Evolutionary conservation across 805 yeast genomes (phyloP), one percentile per base, ranked within the genome.

Genomic region (Nakazawaea wickerhamii): DNA sequence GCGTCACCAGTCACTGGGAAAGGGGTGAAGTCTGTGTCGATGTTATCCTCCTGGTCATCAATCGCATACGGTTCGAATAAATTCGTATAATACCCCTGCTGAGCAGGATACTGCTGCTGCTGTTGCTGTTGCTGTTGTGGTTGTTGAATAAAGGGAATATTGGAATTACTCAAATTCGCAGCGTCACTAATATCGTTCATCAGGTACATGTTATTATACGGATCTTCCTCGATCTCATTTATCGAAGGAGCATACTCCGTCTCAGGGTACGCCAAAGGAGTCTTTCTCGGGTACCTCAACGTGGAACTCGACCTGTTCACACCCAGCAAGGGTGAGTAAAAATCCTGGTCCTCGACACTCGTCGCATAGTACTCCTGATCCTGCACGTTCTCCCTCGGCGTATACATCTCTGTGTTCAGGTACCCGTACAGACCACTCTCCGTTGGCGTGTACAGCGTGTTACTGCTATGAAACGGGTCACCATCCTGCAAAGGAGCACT

Each of bases 1-100:
- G 65, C 58, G 39, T 60, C 60, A 10, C 54, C 52, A 18, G 57
- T 45, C 5, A 49, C 54, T 2, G 67, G 68, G 38, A 61, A 63
- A 11, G 67, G 66, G 2, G 54, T 58, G 48, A 63, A 63, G n/a
- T 54, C 53, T 13, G 50, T 41, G 11, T 50, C 55, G 22, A 31
- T 38, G 1, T 49, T 48, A 15, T 49, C 55, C 3, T 51, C 57
- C 15, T 51, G 58, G 4, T 54, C 59, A 30, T 52, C 57, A 35
- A 46, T 46, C 17, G 57, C 53, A 37, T 59, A 58, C 9, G 45
- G 43, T 26, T 44, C 44, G 36, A 46, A 46, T 10, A 43, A 22
- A 19, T 28, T 30, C 9, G 25, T 30, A 15, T 30, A 28, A 21
- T 28, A 38, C 17, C 30, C 36, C 28, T 35, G 13, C 21, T 31